Percentiles rank a stretch among this genome's conserved stretches.
Conservation (phyloP, 495 filamentous ascomycete species). For the Penicillium pancosmium region DNA sequence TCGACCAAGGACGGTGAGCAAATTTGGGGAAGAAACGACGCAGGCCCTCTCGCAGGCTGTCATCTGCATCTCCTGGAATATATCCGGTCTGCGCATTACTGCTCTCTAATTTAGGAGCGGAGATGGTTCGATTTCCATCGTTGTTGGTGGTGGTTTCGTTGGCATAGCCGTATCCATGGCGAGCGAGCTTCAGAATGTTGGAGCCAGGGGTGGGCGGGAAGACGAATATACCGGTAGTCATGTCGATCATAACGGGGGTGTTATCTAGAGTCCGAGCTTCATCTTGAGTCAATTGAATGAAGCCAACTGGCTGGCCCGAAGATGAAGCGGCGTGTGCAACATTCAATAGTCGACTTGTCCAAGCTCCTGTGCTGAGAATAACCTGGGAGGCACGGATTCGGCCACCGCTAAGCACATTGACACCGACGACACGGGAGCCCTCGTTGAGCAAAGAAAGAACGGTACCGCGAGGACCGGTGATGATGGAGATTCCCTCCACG, state of each 20-base stretch:
- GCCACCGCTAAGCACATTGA: slow-evolving; percentile 51
- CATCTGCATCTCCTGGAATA: slow-evolving; percentile 60
- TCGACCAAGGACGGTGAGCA: slow-evolving; percentile 54
- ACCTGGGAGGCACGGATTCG: slow-evolving; percentile 64
- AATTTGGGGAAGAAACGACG: slow-evolving; percentile 61
- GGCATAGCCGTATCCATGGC: slow-evolving; percentile 74
- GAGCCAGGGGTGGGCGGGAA: slow-evolving; percentile 61
- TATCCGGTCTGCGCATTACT: slow-evolving; percentile 34
- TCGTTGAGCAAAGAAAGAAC: slow-evolving; percentile 26
- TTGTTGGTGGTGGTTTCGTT: slow-evolving; percentile 36
- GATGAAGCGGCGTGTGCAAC: slow-evolving; percentile 47
- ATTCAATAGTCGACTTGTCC: slow-evolving; percentile 58
- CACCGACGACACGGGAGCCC: slow-evolving; percentile 49
- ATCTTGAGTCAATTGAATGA: slow-evolving; percentile 62
- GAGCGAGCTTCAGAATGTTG: slow-evolving; percentile 69
- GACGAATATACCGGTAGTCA: slow-evolving; percentile 71
- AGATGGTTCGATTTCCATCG: slow-evolving; percentile 22
- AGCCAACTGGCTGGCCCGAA: slow-evolving; percentile 69
- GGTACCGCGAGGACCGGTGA: slow-evolving; percentile 32
- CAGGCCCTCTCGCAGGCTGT: slow-evolving; percentile 59
- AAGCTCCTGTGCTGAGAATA: slow-evolving; percentile 77
- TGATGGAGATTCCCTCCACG: slow-evolving; percentile 30
- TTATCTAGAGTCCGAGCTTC: slow-evolving; percentile 60
- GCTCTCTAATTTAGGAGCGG: slow-evolving; percentile 32
- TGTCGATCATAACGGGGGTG: slow-evolving; percentile 72